These are phyloP conservation scores for Cytospora paraplurivora DNA, from an alignment of 2,329 filamentous ascomycete species.

Conservation along the genomic window DNA sequence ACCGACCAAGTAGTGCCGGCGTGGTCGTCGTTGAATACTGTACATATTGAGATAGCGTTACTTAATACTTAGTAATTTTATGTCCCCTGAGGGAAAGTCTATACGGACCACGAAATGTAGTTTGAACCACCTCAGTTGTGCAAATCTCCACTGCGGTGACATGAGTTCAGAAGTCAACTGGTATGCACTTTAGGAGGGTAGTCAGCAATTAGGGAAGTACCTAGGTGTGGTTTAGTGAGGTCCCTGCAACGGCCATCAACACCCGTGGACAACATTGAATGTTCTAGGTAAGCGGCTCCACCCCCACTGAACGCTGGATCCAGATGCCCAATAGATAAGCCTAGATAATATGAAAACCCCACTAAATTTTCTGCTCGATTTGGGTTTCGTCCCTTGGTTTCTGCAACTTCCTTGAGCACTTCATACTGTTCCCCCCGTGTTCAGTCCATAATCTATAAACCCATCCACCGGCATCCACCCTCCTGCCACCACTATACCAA, in stretches of 20 bases:
- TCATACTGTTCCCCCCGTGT: not conserved
- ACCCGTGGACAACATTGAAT: too few relatives aligned
- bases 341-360: not conserved
- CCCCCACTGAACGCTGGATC: too few relatives aligned
- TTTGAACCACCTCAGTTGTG: too few relatives aligned
- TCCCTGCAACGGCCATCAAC: not conserved
- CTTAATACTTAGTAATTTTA: too few relatives aligned
- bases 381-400: not conserved
- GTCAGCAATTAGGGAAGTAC: not conserved
- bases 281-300: not conserved
- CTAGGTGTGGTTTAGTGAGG: not conserved
- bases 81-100: too few relatives aligned
- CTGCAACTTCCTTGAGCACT: not conserved
- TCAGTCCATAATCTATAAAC: not conserved
- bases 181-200: too few relatives aligned
- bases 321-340: slow-evolving; percentile 9
- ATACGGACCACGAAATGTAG: too few relatives aligned
- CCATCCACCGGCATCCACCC: not conserved
- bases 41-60: too few relatives aligned
- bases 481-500: not conserved
- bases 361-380: slow-evolving; percentile 19
- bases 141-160: too few relatives aligned
- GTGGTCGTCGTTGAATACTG: too few relatives aligned
- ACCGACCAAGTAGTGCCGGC: not conserved
- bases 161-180: too few relatives aligned